Evolutionary conservation across 1,139 yeast genomes (phyloP).

Genomic region (Debaryomyces fabryi): DNA sequence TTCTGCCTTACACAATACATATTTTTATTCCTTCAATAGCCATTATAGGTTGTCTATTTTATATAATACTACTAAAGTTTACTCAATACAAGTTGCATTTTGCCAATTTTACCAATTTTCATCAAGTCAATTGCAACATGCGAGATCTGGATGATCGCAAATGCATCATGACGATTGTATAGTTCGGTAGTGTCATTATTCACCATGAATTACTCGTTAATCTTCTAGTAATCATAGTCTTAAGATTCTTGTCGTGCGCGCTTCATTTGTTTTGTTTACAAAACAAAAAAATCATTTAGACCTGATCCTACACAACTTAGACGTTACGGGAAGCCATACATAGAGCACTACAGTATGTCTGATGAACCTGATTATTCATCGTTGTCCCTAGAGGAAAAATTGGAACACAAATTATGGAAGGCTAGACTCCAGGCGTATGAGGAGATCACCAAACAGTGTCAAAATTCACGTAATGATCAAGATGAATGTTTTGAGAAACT

Average conservation of each 20-base stretch:
- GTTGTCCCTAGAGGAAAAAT: slow-evolving; percentile 67
- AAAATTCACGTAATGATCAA: slow-evolving; percentile 54
- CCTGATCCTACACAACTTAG: not conserved
- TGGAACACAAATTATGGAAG: slow-evolving; percentile 85
- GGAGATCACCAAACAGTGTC: slow-evolving; percentile 58
- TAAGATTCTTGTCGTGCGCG: slow-evolving; percentile 1
- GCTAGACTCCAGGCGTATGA: slow-evolving; percentile 82
- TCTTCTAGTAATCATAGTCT: not conserved
- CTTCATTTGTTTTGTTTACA: slow-evolving; percentile 7
- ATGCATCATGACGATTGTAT: not conserved
- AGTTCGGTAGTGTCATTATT: not conserved
- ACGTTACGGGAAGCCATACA: not conserved
- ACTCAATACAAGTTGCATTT: slow-evolving; percentile 7
- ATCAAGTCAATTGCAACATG: not conserved
- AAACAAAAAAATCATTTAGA: slow-evolving; percentile 1
- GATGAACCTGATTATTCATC: slow-evolving; percentile 62
- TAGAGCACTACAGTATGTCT: slow-evolving; percentile 22
- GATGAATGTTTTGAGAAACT: slow-evolving; percentile 58
- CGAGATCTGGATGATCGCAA: not conserved
- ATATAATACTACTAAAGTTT: slow-evolving; percentile 4
- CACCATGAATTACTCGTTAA: not conserved
- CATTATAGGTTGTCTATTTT: not conserved
- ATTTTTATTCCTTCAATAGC: slow-evolving; percentile 1
- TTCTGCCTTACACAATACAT: not conserved
- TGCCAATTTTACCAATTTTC: not conserved